A percentile compares a stretch with the other conserved stretches of the same genome.
Evolutionary conservation across 192 early-diverging fungal genomes (phyloP).

Genomic region (Coemansia sp.): DNA sequence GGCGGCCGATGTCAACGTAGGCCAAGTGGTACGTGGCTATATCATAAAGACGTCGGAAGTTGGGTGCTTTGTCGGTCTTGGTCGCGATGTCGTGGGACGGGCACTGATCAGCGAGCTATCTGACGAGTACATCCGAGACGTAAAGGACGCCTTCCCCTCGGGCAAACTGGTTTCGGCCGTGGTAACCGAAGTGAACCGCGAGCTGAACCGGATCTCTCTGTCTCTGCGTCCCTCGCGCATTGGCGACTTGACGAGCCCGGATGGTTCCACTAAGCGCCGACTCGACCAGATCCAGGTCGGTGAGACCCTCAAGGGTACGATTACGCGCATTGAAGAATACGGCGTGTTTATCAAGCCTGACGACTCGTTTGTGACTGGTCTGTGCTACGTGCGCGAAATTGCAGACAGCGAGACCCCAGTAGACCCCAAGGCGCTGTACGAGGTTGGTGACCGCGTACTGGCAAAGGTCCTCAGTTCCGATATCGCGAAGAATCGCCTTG

Average conservation of each 20-base stretch:
- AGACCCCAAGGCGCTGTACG: conserved; percentile 70
- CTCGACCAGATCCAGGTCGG: conserved; percentile 68
- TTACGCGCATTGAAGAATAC: conserved; percentile 72
- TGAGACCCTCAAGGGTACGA: conserved; percentile 77
- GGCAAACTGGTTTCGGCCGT: conserved; percentile 81
- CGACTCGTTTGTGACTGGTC: conserved; percentile 72
- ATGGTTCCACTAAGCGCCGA: conserved; percentile 39
- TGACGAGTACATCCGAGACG: conserved; percentile 86
- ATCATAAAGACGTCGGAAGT: conserved; percentile 72
- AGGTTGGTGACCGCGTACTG: conserved; percentile 82
- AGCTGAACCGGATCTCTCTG: conserved; percentile 67
- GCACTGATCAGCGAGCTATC: conserved; percentile 86
- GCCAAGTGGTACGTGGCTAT: conserved; percentile 72
- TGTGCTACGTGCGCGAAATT: conserved; percentile 85
- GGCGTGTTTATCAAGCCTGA: conserved; percentile 86
- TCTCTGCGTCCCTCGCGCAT: conserved; percentile 68
- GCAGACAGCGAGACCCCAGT: conserved; percentile 77
- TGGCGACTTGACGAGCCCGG: conserved; percentile 30
- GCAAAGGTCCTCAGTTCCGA: conserved; percentile 80
- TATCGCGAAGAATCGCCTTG: conserved; percentile 65
- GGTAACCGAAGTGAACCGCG: conserved; percentile 64
- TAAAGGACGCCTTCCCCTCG: conserved; percentile 68
- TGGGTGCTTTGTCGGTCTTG: conserved; percentile 75
- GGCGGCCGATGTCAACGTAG: conserved; percentile 61
- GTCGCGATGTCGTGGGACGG: conserved; percentile 65